Evolutionary conservation across 2,329 filamentous ascomycete species (phyloP).

Genomic region (Clonostachys solani): DNA sequence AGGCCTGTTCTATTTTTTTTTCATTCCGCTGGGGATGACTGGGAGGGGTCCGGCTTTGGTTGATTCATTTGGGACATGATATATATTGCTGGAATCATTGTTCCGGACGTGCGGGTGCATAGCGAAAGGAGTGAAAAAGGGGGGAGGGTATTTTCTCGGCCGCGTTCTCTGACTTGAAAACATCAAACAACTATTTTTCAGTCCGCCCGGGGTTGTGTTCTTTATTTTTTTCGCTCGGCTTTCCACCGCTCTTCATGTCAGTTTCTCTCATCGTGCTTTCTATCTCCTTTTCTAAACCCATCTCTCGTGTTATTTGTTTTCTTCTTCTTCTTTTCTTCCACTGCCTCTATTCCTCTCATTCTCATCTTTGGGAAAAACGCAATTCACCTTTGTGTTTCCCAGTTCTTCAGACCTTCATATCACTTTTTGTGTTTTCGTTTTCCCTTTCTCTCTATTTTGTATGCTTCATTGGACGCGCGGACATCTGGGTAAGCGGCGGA

Average conservation of each 20-base stretch:
- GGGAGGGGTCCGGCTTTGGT: neutral
- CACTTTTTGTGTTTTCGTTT: neutral
- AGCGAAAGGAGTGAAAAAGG: slow-evolving; percentile 1
- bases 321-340: neutral
- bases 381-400: no score
- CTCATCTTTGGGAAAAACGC: no score
- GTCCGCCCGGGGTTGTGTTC: neutral
- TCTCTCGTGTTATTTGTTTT: neutral
- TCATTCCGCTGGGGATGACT: slow-evolving; percentile 1
- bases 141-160: neutral
- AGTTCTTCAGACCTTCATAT: neutral
- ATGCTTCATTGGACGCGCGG: no score
- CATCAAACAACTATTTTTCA: neutral
- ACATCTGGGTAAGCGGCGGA: no score
- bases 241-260: neutral
- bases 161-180: neutral
- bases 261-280: neutral
- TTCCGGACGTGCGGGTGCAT: slow-evolving; percentile 3
- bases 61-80: neutral
- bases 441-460: neutral
- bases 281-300: neutral
- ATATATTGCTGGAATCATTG: slow-evolving; percentile 4
- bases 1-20: slow-evolving; percentile 3
- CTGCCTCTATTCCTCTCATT: neutral
- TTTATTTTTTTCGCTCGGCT: neutral